Percentiles rank a stretch among this genome's conserved stretches.
These are phyloP conservation scores for Malania oleifera DNA, from an alignment of 164 flowering plant genomes.

Conservation along the genomic window DNA sequence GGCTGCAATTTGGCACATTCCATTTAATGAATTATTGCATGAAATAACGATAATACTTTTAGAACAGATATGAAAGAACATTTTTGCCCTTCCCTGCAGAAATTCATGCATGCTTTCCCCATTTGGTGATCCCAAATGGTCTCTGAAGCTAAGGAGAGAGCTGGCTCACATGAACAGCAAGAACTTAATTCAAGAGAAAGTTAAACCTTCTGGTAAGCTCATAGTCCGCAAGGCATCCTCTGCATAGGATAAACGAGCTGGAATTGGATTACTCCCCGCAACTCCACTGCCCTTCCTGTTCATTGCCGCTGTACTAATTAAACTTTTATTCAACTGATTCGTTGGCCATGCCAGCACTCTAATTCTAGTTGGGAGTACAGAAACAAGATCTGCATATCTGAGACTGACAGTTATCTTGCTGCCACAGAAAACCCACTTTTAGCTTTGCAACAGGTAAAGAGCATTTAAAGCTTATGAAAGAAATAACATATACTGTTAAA, in stretches of 20 bases:
- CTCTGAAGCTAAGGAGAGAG: neutral
- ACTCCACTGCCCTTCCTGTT: conserved; percentile 40
- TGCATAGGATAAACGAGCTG: conserved; percentile 69
- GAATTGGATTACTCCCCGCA: conserved; percentile 33
- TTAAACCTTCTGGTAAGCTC: conserved; percentile 50
- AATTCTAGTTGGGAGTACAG: conserved; percentile 60
- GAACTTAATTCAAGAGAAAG: too few relatives aligned
- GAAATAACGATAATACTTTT: too few relatives aligned
- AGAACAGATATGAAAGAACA: too few relatives aligned
- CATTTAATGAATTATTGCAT: too few relatives aligned
- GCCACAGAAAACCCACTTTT: conserved; percentile 19
- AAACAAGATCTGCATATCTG: conserved; percentile 66
- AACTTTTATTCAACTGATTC: conserved; percentile 31
- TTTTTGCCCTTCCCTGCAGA: too few relatives aligned
- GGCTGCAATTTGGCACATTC: too few relatives aligned
- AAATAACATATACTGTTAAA: neutral
- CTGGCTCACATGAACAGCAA: too few relatives aligned
- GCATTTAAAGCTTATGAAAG: neutral
- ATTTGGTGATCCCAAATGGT: too few relatives aligned
- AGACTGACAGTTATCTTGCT: conserved; percentile 82
- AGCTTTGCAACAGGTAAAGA: neutral
- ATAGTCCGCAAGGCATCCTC: conserved; percentile 77
- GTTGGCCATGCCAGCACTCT: conserved; percentile 78
- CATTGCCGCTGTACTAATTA: conserved; percentile 10
- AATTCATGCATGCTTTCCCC: too few relatives aligned